phyloP scores from a whole-genome alignment of 352 stramenopile genomes.

The Phytophthora macrochlamydospora region DNA sequence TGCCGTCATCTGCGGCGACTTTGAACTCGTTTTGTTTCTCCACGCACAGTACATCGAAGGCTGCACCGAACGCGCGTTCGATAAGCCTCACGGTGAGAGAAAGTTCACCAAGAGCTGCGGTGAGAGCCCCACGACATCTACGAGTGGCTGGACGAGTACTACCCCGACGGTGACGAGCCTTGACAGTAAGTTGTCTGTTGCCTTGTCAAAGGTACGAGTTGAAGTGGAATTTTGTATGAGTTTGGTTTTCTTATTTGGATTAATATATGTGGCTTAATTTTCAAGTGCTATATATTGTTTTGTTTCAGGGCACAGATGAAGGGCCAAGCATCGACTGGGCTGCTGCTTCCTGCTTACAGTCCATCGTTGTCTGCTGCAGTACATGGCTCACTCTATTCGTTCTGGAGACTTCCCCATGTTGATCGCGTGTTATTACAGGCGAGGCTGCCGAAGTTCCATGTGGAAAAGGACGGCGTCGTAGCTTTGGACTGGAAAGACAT shows the following conservation, averaged over 20 bases:
- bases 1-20: not conserved
- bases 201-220: too few relatives aligned
- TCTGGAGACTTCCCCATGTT: constrained; percentile 42
- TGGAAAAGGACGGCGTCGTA: constrained; percentile 21
- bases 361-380: constrained; percentile 57
- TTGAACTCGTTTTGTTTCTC: not conserved
- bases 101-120: not conserved
- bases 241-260: too few relatives aligned
- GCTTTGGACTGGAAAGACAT: constrained; percentile 26
- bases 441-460: constrained; percentile 19
- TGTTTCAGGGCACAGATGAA: not conserved
- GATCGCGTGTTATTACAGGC: constrained; percentile 15
- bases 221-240: too few relatives aligned
- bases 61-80: not conserved
- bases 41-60: not conserved
- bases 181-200: not conserved
- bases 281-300: not conserved
- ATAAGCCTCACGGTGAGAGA: not conserved
- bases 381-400: constrained; percentile 51
- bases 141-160: constrained; percentile 1
- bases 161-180: not conserved
- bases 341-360: constrained; percentile 12
- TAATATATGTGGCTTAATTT: not conserved
- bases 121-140: not conserved
- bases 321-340: not conserved